Base-by-base conservation (phyloP, 768 basidiomycete genomes). In the Tubosaeta sp. region DNA sequence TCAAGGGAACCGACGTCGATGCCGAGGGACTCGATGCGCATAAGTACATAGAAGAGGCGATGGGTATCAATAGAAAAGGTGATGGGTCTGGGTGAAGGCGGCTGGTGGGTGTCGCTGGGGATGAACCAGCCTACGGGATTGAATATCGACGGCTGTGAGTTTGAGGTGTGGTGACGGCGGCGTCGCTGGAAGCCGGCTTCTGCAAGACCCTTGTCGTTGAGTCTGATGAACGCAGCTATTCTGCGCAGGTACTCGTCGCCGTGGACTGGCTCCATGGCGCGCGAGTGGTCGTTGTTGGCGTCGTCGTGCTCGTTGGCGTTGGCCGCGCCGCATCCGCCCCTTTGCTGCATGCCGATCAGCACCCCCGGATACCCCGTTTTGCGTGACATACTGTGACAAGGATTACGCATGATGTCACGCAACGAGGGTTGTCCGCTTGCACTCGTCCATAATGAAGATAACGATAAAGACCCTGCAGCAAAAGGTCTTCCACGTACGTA, bases 391-490 rank as follows among this genome's bases (percentile, higher is more conserved):
- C 6, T 8, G 61, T 68, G 63, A 65, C 58, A 0, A 29, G 27
- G 60, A 57, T 58, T 56, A 61, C 56, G 52, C 55, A 48, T 56
- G 46, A 43, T 55, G 51, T 58, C 64, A 67, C 66, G 55, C 49
- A 26, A n/a, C 12, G 38, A 14, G 26, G 46, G 29, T 34, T 41
- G 50, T 54, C 38, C 35, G 47, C 39, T 63, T 58, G 57, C 46
- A 53, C 59, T 54, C 33, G 49, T 48, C 62, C 72, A 79, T 68
- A 68, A 90, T 93, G 86, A 91, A 92, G 81, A 81, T 98, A 71
- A 95, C 92, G 26, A 76, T 98, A 65, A 98, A 97, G 75, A 97
- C 95, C 1, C 82, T 95, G 13, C 88, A 93, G 72, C 91, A 95
- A 68, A 95, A 94, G 76, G 80, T 89, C 58, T 95, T 93, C 73